phyloP scores from a whole-genome alignment of 371 early-diverging fungal species.

The Apophysomyces ossiformis region DNA sequence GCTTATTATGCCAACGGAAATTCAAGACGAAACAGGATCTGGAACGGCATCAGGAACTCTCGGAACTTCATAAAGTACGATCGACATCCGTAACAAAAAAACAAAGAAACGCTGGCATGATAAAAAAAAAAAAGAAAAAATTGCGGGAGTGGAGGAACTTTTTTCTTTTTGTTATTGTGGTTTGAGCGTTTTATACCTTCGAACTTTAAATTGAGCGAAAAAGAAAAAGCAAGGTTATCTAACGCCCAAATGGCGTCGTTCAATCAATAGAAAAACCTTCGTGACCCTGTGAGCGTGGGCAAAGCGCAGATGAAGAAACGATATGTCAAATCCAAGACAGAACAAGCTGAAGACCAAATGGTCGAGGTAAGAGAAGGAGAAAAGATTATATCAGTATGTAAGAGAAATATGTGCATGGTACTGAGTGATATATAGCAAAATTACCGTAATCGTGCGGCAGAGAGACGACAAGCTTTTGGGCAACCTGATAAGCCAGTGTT shows the following conservation, averaged over 20 bases:
- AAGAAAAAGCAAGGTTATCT: not conserved
- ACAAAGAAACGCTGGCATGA: not conserved
- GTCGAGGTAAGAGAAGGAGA: constrained; percentile 28
- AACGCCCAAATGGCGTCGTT: constrained; percentile 8
- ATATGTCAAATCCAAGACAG: constrained; percentile 26
- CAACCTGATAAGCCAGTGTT: constrained; percentile 57
- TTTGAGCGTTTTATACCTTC: constrained; percentile 4
- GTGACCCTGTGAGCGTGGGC: constrained; percentile 34
- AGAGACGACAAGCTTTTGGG: constrained; percentile 68
- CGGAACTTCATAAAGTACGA: constrained; percentile 71
- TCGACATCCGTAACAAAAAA: not conserved
- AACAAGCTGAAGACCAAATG: constrained; percentile 27
- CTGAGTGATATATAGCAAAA: constrained; percentile 29
- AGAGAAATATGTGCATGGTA: too few relatives aligned
- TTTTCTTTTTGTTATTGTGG: not conserved
- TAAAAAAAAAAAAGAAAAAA: not conserved
- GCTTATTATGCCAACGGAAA: constrained; percentile 72
- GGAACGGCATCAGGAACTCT: constrained; percentile 62
- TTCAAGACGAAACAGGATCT: constrained; percentile 63
- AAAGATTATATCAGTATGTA: too few relatives aligned
- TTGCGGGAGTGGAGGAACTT: constrained; percentile 5
- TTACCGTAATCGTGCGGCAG: constrained; percentile 73
- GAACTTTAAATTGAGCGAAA: constrained; percentile 6
- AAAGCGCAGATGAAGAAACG: constrained; percentile 38
- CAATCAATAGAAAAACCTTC: constrained; percentile 41